Evolutionary conservation across 1,284 basidiomycete genomes (phyloP), one percentile per base, ranked within the genome.

Genomic region (Tranzscheliella williamsii): DNA sequence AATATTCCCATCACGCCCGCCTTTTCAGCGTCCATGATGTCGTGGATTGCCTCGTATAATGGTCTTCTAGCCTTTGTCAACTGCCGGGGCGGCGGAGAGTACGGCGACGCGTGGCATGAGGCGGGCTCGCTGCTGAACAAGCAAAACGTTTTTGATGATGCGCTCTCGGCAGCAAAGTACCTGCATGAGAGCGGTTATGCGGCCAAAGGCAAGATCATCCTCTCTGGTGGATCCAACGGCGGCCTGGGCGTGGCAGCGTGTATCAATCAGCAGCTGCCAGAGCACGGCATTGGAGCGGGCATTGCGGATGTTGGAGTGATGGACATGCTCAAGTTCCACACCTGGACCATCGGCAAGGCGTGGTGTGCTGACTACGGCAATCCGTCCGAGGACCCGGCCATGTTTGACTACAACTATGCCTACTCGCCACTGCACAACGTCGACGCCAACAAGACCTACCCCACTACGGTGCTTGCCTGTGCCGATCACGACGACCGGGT

Each of bases 321-420:
- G 57, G 90, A 92, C 78, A 81, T 91, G 66, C 82, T 92, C 55
- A 67, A 68, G 47, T 75, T 76, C 61, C 54, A 64, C 24, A 53
- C 60, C 8, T 76, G 66, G 63, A 76, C 72, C 12, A 74, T 74
- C 83, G 87, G 88, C 33, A 82, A 83, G 49, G 86, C 87, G 1
- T 92, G 90, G 90, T 84, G 81, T 2, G 83, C 85, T 17, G 90
- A 91, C 77, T 91, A 87, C 66, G 89, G 89, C n/a, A 81, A 89
- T 71, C 87, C 89, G 4, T 84, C 87, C 20, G 70, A 71, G 22
- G 71, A 73, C 34, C 60, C 67, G 0, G 51, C 51, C 31, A 58
- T 67, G 36, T 70, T 76, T 35, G 75, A 76, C 50, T 72, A 75
- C 44, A 58, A 67, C 32, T 60, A 58, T 42, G 50, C 41, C 17